Evolutionary conservation across 179 eudicot species (phyloP), one percentile per base, ranked within the genome.

Genomic region (Vitellaria paradoxa): DNA sequence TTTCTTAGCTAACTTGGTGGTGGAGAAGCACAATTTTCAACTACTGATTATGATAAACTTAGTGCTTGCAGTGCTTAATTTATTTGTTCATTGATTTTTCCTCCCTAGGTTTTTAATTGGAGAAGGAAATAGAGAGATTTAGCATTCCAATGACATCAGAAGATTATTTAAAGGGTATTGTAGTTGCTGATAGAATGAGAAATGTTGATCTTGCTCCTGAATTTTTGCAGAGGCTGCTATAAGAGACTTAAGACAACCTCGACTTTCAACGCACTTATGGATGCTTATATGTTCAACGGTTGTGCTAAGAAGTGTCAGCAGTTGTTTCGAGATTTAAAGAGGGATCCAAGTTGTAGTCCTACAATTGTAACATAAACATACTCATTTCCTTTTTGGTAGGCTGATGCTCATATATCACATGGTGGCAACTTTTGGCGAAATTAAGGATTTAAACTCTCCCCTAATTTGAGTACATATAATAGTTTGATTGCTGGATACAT

Each of bases 241-340:
- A 88, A 80, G 26, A 57, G 77, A 24, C 60, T 83, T 6, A 88
- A 85, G 68, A 70, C 83, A 63, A 65, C 88, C 9, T 77, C 87
- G 23, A 83, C 84, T 2, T 91, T 89, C 79, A 96, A 96, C 72
- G 92, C 99, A 11, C 88, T 96, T 65, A 91, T 96, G 94, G 80
- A 82, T 70, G 93, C 86, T 65, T 92, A 87, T 78, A 87, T 80
- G 91, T 59, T 14, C 55, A 91, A 86, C 75, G 89, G 90, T 46
- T 59, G 80, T 24, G 59, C 82, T 61, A 81, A 81, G n/a, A 88
- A 86, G 76, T 92, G 96, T 69, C 96, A 86, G 65, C 68, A 77
- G 62, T 47, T 93, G 61, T 93, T 91, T 82, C 81, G 37, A 75
- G 88, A 87, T 12, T 84, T 96, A 13, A 92, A 91, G 88, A 82